phyloP scores from a whole-genome alignment of 2,329 filamentous ascomycete genomes.

The Emydomyces testavorans region DNA sequence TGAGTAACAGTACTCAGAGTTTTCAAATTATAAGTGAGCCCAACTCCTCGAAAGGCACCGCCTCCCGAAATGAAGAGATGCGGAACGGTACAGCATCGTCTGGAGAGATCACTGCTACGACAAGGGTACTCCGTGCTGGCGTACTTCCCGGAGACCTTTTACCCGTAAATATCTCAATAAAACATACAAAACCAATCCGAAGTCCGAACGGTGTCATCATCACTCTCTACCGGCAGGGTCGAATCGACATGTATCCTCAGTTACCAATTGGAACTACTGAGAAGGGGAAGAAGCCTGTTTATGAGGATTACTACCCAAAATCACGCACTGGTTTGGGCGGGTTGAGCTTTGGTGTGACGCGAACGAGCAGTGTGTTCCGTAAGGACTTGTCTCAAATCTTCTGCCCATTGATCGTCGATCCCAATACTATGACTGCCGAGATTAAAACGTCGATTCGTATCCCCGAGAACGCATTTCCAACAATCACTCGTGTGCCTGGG shows the following conservation, averaged over 20 bases:
- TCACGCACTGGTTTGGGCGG: slow-evolving; percentile 79
- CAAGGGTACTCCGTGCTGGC: slow-evolving; percentile 71
- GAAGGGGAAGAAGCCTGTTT: slow-evolving; percentile 57
- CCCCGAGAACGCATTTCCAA: slow-evolving; percentile 83
- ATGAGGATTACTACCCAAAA: slow-evolving; percentile 75
- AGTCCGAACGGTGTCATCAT: slow-evolving; percentile 88
- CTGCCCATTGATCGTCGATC: slow-evolving; percentile 78
- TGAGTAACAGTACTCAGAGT: slow-evolving; percentile 53
- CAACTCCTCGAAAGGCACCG: slow-evolving; percentile 29
- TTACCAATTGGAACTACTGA: slow-evolving; percentile 50
- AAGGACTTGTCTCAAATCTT: slow-evolving; percentile 89
- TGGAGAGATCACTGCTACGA: slow-evolving; percentile 74
- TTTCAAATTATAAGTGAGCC: slow-evolving; percentile 42
- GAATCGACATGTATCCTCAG: slow-evolving; percentile 67
- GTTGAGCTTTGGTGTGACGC: slow-evolving; percentile 71
- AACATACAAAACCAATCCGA: slow-evolving; percentile 79
- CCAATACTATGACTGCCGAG: slow-evolving; percentile 61
- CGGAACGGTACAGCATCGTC: slow-evolving; percentile 42
- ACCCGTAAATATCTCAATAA: slow-evolving; percentile 66
- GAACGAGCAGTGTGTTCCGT: slow-evolving; percentile 83
- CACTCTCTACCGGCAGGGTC: slow-evolving; percentile 79
- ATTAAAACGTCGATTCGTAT: slow-evolving; percentile 75
- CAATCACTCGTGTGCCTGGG: slow-evolving; percentile 77
- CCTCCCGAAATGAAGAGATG: slow-evolving; percentile 38
- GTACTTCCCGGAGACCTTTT: slow-evolving; percentile 77